Percentiles rank a stretch among this genome's conserved stretches.
Conservation (phyloP, 225 moss, liverwort and hornwort species). For the Pseudoscleropodium purum region DNA sequence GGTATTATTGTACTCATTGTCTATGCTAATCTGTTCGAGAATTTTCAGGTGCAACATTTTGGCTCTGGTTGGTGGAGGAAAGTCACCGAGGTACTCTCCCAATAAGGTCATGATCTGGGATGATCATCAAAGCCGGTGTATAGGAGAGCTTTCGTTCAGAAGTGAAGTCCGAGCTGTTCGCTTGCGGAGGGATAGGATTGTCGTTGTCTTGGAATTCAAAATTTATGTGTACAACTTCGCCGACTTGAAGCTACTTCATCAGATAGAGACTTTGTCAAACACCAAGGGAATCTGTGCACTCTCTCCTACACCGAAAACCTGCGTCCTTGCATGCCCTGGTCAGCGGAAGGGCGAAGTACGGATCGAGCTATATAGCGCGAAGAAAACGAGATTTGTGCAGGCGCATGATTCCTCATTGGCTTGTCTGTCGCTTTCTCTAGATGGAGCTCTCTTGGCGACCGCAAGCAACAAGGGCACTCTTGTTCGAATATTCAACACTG, state of each 20-base stretch:
- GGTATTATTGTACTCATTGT: not conserved
- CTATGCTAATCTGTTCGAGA: not conserved
- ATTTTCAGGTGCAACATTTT: constrained; percentile 60
- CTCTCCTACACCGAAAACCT: constrained; percentile 52
- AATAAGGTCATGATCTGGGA: constrained; percentile 93
- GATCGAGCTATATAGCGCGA: constrained; percentile 57
- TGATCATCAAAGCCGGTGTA: constrained; percentile 73
- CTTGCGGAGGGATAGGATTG: constrained; percentile 59
- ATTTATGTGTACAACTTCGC: constrained; percentile 77
- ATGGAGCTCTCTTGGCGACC: constrained; percentile 66
- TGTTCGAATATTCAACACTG: constrained; percentile 67
- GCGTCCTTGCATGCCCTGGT: constrained; percentile 83
- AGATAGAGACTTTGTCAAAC: constrained; percentile 70
- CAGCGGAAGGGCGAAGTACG: constrained; percentile 67
- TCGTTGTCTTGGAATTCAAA: constrained; percentile 70
- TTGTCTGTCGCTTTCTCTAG: constrained; percentile 54
- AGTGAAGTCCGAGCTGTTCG: constrained; percentile 70
- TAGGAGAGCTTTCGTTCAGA: constrained; percentile 73
- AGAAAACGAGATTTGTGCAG: constrained; percentile 62
- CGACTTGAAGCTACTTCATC: constrained; percentile 69
- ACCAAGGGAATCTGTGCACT: constrained; percentile 67
- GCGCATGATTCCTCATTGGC: constrained; percentile 71
- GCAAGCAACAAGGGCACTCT: constrained; percentile 84
- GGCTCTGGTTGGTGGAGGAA: constrained; percentile 77
- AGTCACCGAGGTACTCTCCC: constrained; percentile 58